Percentiles rank a stretch among this genome's conserved stretches.
Evolutionary conservation across 2,329 filamentous ascomycete genomes (phyloP).

Genomic region (Zymoseptoria ardabiliae): DNA sequence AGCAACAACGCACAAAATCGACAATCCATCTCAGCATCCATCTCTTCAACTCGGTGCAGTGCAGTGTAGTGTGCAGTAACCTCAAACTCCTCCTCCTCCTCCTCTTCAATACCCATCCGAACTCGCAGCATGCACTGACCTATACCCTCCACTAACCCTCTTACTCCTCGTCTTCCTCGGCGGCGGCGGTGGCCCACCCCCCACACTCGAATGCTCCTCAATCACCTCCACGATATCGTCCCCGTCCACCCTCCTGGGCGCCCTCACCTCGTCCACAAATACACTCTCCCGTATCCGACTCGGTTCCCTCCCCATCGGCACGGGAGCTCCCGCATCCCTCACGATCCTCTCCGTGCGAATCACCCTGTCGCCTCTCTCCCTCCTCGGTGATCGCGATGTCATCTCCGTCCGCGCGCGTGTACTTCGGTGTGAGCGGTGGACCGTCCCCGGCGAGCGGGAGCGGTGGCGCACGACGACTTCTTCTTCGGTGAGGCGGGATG

Average conservation of each 20-base stretch:
- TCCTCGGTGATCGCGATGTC: slow-evolving; percentile 22
- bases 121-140: slow-evolving; percentile 36
- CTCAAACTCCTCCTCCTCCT: neutral
- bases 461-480: slow-evolving; percentile 27
- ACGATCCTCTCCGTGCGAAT: slow-evolving; percentile 30
- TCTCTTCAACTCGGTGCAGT: too few species aligned
- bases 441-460: slow-evolving; percentile 18
- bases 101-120: neutral
- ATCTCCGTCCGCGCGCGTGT: slow-evolving; percentile 28
- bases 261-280: slow-evolving; percentile 37
- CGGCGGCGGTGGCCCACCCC: slow-evolving; percentile 31
- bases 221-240: slow-evolving; percentile 53
- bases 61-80: too few species aligned
- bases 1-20: neutral
- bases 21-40: neutral
- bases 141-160: slow-evolving; percentile 38
- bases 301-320: slow-evolving; percentile 14
- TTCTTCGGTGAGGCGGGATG: slow-evolving; percentile 24
- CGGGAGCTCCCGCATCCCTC: slow-evolving; percentile 21
- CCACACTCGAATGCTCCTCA: slow-evolving; percentile 46
- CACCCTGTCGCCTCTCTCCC: slow-evolving; percentile 20
- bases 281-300: slow-evolving; percentile 30
- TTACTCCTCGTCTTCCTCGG: slow-evolving; percentile 27
- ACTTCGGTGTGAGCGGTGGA: slow-evolving; percentile 21
- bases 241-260: slow-evolving; percentile 36